Conservation (phyloP, 1,139 yeast species). For the Candida sojae region DNA sequence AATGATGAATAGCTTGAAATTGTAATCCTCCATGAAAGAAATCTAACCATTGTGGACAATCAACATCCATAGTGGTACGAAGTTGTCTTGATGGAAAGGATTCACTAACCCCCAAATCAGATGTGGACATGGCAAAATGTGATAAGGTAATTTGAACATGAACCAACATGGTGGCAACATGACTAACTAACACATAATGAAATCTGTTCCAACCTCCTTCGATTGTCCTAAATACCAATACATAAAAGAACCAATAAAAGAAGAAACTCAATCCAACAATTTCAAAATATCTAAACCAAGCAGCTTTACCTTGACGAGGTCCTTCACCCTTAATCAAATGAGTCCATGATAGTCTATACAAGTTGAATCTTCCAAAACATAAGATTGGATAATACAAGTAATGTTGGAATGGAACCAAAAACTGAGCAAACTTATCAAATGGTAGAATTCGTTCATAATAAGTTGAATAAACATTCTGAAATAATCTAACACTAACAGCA, state of each 20-base stretch:
- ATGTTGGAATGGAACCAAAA: constrained; percentile 63
- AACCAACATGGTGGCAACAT: constrained; percentile 81
- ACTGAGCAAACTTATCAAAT: constrained; percentile 67
- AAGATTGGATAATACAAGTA: constrained; percentile 77
- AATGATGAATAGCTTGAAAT: constrained; percentile 87
- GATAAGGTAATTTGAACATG: constrained; percentile 90
- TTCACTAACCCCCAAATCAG: constrained; percentile 80
- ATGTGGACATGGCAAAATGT: constrained; percentile 92
- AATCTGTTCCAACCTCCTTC: constrained; percentile 54
- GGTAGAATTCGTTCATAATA: constrained; percentile 68
- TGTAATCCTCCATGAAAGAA: constrained; percentile 91
- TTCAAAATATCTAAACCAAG: constrained; percentile 84
- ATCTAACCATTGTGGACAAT: constrained; percentile 91
- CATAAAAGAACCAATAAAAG: constrained; percentile 79
- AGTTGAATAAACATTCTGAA: constrained; percentile 72
- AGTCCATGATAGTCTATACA: constrained; percentile 79
- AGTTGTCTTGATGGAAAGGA: constrained; percentile 81
- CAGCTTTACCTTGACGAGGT: constrained; percentile 79
- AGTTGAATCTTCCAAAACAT: constrained; percentile 82
- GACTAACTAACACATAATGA: constrained; percentile 69
- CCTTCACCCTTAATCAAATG: constrained; percentile 73
- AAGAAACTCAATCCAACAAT: constrained; percentile 66
- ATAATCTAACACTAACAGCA: constrained; percentile 75
- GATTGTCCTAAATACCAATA: constrained; percentile 53
- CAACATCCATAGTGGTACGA: constrained; percentile 93